Base-by-base conservation (phyloP, 139 green algal species). In the Diplosphaera chodatii region DNA sequence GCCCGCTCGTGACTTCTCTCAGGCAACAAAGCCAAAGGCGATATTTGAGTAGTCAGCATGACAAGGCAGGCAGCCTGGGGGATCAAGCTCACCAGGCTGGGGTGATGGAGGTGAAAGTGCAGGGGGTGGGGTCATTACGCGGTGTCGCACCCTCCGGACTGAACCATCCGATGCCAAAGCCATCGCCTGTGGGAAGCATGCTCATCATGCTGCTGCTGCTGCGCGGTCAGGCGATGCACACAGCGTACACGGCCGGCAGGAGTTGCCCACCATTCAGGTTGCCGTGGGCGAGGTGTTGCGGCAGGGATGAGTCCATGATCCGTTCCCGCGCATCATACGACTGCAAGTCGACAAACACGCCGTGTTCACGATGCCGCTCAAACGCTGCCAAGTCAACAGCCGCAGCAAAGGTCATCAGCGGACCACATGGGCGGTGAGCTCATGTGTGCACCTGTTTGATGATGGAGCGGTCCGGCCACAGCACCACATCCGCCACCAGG, bases 211-310 rank as follows among this genome's bases (percentile, higher is more conserved):
- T n/a, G n/a, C n/a, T n/a, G n/a, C n/a, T n/a, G n/a, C n/a, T n/a
- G n/a, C n/a, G n/a, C n/a, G n/a, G n/a, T n/a, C n/a, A n/a, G n/a
- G n/a, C n/a, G n/a, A n/a, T n/a, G n/a, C n/a, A n/a, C n/a, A n/a
- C n/a, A n/a, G n/a, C n/a, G n/a, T n/a, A n/a, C n/a, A n/a, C n/a
- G n/a, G n/a, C n/a, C n/a, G n/a, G n/a, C n/a, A n/a, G n/a, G n/a
- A n/a, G n/a, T n/a, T n/a, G n/a, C n/a, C n/a, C n/a, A n/a, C n/a
- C 94, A 75, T 98, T 98, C 0, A 98, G 73, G 76, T 97, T 97
- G 59, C 93, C 92, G 68, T 96, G 86, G 25, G 72, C 80, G 20
- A 96, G 74, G 69, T 96, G 90, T 32, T 80, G 83, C 20, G 87
- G 90, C 56, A 92, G 76, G 0, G 73, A 85, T 5, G 79, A 80